phyloP scores from a whole-genome alignment of 805 yeast species.

The Ogataea salicorniae region DNA sequence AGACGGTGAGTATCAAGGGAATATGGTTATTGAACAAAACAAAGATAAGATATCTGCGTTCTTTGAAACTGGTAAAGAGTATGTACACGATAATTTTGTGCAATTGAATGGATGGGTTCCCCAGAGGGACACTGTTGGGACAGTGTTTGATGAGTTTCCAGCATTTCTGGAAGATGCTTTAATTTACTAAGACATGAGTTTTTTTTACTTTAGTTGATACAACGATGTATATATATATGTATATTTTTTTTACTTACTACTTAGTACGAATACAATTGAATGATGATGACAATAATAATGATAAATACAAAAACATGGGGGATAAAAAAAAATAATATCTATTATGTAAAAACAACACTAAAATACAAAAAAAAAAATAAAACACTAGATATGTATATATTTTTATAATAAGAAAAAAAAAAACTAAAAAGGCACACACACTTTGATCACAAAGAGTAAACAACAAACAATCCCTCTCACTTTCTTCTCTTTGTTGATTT shows the following conservation, averaged over 20 bases:
- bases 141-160: too few relatives aligned
- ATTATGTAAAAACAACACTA: too few relatives aligned
- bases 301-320: too few relatives aligned
- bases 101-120: constrained; percentile 4
- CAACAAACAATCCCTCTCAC: neutral
- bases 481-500: constrained; percentile 15
- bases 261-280: too few relatives aligned
- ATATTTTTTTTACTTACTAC: too few relatives aligned
- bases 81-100: constrained; percentile 3
- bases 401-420: neutral
- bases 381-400: neutral
- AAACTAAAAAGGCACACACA: neutral
- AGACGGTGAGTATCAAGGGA: constrained; percentile 9
- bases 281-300: too few relatives aligned
- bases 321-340: too few relatives aligned
- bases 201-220: too few relatives aligned
- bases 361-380: neutral
- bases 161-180: too few relatives aligned
- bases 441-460: neutral
- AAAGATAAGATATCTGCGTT: neutral
- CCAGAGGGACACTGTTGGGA: too few relatives aligned
- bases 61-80: constrained; percentile 1
- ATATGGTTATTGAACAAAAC: constrained; percentile 9
- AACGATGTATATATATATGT: too few relatives aligned
- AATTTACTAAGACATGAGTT: too few relatives aligned